These are phyloP conservation scores for Rhexocercosporidium sp. DNA, from an alignment of 2,329 filamentous ascomycete genomes.

Conservation along the genomic window DNA sequence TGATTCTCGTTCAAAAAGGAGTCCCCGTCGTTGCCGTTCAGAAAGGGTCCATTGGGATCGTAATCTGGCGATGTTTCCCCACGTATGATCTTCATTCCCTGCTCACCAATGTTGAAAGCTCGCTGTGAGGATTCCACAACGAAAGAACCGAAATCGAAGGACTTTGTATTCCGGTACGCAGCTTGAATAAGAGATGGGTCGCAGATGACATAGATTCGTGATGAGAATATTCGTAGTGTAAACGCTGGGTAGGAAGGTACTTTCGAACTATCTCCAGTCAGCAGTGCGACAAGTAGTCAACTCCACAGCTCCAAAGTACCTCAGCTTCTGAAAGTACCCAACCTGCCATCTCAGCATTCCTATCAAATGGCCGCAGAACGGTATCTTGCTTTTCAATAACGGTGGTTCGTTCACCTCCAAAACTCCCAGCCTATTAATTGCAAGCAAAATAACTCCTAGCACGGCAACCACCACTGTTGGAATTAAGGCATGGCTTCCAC, in stretches of 20 bases:
- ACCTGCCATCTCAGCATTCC: slow-evolving; percentile 47
- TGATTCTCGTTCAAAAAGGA: slow-evolving; percentile 44
- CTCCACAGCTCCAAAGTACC: slow-evolving; percentile 41
- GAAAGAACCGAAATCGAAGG: slow-evolving; percentile 51
- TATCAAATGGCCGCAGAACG: slow-evolving; percentile 53
- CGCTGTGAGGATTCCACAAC: slow-evolving; percentile 46
- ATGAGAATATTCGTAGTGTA: slow-evolving; percentile 51
- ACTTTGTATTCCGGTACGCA: slow-evolving; percentile 47
- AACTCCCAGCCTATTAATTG: slow-evolving; percentile 17
- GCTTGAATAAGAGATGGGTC: slow-evolving; percentile 48
- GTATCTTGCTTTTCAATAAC: slow-evolving; percentile 47
- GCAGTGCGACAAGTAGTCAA: background rate
- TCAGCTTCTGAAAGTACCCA: slow-evolving; percentile 46
- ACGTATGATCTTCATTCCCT: slow-evolving; percentile 42
- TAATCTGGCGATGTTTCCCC: slow-evolving; percentile 34
- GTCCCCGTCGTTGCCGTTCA: slow-evolving; percentile 40
- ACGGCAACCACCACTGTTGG: slow-evolving; percentile 13
- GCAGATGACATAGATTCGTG: slow-evolving; percentile 52
- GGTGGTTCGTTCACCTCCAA: slow-evolving; percentile 47
- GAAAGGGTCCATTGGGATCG: slow-evolving; percentile 34
- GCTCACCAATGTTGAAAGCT: slow-evolving; percentile 45
- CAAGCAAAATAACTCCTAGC: slow-evolving; percentile 13
- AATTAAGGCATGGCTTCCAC: slow-evolving; percentile 12
- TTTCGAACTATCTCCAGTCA: slow-evolving; percentile 32
- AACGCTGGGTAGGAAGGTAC: slow-evolving; percentile 43